A percentile compares a stretch with the other conserved stretches of the same genome.
These are phyloP conservation scores for Debaryomycetaceae sp. DNA, from an alignment of 1,139 yeast genomes.

Conservation along the genomic window DNA sequence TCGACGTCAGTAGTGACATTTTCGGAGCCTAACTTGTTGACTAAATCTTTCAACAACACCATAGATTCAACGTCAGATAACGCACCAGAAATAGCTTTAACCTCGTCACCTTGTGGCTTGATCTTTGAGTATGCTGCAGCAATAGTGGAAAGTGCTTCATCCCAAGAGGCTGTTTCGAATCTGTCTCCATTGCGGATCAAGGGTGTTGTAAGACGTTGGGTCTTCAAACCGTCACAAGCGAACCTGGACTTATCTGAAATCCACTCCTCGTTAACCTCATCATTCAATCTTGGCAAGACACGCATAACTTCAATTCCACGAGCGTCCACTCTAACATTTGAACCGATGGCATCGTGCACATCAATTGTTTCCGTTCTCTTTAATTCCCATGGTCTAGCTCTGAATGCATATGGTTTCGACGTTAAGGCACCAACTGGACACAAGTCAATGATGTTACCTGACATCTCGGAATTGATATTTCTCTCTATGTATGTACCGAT, in stretches of 20 bases:
- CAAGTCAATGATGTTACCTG: slow-evolving; percentile 83
- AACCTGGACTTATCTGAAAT: slow-evolving; percentile 84
- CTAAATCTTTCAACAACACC: slow-evolving; percentile 77
- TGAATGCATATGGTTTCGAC: slow-evolving; percentile 85
- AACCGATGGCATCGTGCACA: slow-evolving; percentile 81
- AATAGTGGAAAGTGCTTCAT: slow-evolving; percentile 72
- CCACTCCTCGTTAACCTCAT: slow-evolving; percentile 90
- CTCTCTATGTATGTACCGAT: slow-evolving; percentile 87
- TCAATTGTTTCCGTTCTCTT: slow-evolving; percentile 87
- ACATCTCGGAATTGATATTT: slow-evolving; percentile 79
- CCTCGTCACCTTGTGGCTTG: slow-evolving; percentile 64
- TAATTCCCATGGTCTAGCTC: slow-evolving; percentile 92
- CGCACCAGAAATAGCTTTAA: slow-evolving; percentile 82
- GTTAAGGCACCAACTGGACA: slow-evolving; percentile 95
- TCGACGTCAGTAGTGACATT: slow-evolving; percentile 72
- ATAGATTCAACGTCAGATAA: slow-evolving; percentile 79
- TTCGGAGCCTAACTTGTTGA: slow-evolving; percentile 77
- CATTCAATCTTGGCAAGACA: slow-evolving; percentile 81
- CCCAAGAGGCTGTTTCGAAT: slow-evolving; percentile 83
- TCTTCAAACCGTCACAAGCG: slow-evolving; percentile 82
- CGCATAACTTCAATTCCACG: slow-evolving; percentile 89
- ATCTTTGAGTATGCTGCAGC: slow-evolving; percentile 60
- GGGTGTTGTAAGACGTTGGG: slow-evolving; percentile 84
- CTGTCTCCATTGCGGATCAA: slow-evolving; percentile 68
- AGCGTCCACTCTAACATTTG: slow-evolving; percentile 79